phyloP scores from a whole-genome alignment of 2,329 filamentous ascomycete species.

The Talaromyces albobiverticillius region DNA sequence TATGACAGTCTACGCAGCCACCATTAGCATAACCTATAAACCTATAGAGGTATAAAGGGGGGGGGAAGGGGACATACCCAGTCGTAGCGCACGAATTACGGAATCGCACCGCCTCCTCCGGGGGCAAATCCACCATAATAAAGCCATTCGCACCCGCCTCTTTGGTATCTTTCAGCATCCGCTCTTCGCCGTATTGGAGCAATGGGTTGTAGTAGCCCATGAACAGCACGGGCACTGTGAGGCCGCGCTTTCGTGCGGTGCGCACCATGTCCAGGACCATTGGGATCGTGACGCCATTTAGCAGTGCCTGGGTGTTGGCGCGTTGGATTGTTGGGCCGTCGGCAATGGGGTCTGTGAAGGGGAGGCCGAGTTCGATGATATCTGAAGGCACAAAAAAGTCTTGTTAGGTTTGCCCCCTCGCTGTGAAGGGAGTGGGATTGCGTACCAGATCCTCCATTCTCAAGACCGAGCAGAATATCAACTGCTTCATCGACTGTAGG shows the following conservation, averaged over 20 bases:
- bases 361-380: constrained; percentile 90
- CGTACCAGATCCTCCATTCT: constrained; percentile 85
- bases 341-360: constrained; percentile 97
- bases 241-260: constrained; percentile 70
- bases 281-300: constrained; percentile 82
- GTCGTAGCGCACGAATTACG: constrained; percentile 76
- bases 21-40: not conserved
- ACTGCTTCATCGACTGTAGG: constrained; percentile 79
- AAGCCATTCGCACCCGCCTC: constrained; percentile 89
- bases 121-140: constrained; percentile 92
- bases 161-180: constrained; percentile 78
- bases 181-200: constrained; percentile 89
- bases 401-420: constrained; percentile 7
- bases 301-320: constrained; percentile 84
- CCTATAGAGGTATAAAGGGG: no score
- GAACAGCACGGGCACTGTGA: constrained; percentile 79
- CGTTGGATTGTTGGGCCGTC: constrained; percentile 97
- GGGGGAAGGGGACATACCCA: constrained; percentile 53
- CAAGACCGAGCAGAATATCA: constrained; percentile 81
- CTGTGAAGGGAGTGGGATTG: constrained; percentile 6
- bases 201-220: constrained; percentile 99
- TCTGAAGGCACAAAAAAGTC: constrained; percentile 54
- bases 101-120: constrained; percentile 93
- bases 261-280: constrained; percentile 80
- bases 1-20: constrained; percentile 69